Conservation (phyloP, 768 basidiomycete genomes). For the Rhodosporidiobolus odoratus region DNA sequence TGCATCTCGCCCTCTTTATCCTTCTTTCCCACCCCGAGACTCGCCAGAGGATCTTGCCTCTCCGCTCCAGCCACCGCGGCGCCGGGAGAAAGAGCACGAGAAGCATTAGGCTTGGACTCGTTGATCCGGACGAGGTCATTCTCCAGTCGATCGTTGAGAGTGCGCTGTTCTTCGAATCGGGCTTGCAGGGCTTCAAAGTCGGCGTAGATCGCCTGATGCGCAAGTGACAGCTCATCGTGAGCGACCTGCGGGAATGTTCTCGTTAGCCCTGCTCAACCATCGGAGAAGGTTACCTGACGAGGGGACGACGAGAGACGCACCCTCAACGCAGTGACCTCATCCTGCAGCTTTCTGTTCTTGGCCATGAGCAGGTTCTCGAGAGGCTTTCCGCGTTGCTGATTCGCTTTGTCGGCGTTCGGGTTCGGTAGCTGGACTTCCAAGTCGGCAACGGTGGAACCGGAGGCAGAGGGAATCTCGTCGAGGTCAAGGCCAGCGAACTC, state of each 20-base stretch:
- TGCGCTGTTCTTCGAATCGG: conserved; percentile 71
- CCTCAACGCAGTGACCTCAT: conserved; percentile 85
- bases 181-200: conserved; percentile 57
- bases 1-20: no score
- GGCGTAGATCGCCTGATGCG: conserved; percentile 57
- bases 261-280: not conserved
- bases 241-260: conserved; percentile 54
- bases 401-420: conserved; percentile 81
- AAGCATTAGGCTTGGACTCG: conserved; percentile 47
- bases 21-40: conserved; percentile 66
- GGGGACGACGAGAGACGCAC: conserved; percentile 50
- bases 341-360: conserved; percentile 87
- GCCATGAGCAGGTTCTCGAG: conserved; percentile 83
- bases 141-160: conserved; percentile 84
- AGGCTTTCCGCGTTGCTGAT: conserved; percentile 67
- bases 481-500: conserved; percentile 89
- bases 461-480: conserved; percentile 47
- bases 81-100: not conserved
- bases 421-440: conserved; percentile 63
- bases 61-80: conserved; percentile 2
- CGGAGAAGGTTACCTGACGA: not conserved
- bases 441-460: conserved; percentile 29
- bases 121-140: conserved; percentile 81
- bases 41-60: conserved; percentile 60
- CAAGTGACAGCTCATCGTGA: conserved; percentile 71